These are phyloP conservation scores for Metschnikowia arizonensis DNA, from an alignment of 805 yeast genomes.

Conservation along the genomic window DNA sequence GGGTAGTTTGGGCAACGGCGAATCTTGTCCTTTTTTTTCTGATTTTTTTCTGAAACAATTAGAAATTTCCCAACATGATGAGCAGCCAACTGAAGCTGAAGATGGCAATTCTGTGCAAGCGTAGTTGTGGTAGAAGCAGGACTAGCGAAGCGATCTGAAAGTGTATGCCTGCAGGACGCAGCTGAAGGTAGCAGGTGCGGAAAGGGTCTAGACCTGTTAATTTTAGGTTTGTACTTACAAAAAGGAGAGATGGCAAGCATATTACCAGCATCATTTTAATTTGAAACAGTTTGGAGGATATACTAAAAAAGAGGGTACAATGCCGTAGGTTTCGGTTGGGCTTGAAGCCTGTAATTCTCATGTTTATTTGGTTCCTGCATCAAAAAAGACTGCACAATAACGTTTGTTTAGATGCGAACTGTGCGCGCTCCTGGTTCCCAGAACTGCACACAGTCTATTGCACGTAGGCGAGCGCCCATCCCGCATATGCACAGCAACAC, in stretches of 20 bases:
- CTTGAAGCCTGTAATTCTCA: not conserved
- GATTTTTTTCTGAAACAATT: not conserved
- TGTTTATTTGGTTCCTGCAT: slow-evolving; percentile 3
- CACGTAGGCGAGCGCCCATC: not conserved
- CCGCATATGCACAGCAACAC: slow-evolving; percentile 5
- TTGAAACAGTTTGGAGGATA: not conserved
- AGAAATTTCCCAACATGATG: not conserved
- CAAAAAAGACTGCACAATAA: not conserved
- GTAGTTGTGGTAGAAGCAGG: slow-evolving; percentile 2
- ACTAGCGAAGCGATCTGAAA: slow-evolving; percentile 3
- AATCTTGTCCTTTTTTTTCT: not conserved
- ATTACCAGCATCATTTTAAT: not conserved
- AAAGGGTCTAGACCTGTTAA: slow-evolving; percentile 5
- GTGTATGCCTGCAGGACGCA: slow-evolving; percentile 2
- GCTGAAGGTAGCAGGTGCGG: slow-evolving; percentile 2
- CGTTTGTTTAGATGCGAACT: slow-evolving; percentile 3
- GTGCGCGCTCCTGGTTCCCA: not conserved
- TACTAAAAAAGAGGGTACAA: not conserved
- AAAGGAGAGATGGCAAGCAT: too few relatives aligned
- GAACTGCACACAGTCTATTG: not conserved
- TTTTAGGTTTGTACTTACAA: not conserved
- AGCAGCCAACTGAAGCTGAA: slow-evolving; percentile 1
- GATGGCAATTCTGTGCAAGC: slow-evolving; percentile 1
- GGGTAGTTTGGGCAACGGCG: not conserved
- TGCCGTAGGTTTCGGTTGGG: not conserved